Evolutionary conservation across 352 stramenopile genomes (phyloP).

Genomic region (Globisporangium orthogonon): DNA sequence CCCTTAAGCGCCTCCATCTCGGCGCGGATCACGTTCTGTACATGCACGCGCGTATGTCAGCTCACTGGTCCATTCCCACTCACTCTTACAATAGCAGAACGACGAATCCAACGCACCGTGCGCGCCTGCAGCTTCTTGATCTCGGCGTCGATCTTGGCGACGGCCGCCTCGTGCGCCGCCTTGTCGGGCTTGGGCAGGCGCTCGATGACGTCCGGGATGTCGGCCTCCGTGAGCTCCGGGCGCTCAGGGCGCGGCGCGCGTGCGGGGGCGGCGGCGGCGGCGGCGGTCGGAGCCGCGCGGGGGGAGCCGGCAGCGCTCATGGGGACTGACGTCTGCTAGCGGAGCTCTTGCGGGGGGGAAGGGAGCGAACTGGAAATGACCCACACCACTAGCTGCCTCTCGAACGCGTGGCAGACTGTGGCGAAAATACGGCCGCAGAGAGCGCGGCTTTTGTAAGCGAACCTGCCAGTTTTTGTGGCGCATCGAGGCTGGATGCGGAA

Average conservation of each 20-base stretch:
- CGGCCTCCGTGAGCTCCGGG: slow-evolving; percentile 32
- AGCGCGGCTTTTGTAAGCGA: too few relatives aligned
- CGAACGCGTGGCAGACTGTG: not conserved
- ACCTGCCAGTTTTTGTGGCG: too few relatives aligned
- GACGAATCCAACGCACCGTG: slow-evolving; percentile 22
- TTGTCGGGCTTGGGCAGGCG: slow-evolving; percentile 85
- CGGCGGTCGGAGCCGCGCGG: slow-evolving; percentile 7
- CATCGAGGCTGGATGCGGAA: too few relatives aligned
- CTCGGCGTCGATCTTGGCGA: slow-evolving; percentile 78
- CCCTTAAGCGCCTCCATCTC: slow-evolving; percentile 82
- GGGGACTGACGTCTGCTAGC: not conserved
- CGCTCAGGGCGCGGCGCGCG: slow-evolving; percentile 6
- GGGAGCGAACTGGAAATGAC: not conserved
- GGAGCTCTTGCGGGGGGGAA: not conserved
- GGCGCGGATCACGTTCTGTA: slow-evolving; percentile 43
- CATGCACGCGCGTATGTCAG: not conserved
- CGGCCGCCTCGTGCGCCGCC: slow-evolving; percentile 82
- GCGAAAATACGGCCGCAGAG: too few relatives aligned
- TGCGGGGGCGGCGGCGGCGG: slow-evolving; percentile 1
- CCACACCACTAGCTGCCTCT: not conserved
- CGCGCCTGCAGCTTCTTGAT: slow-evolving; percentile 92
- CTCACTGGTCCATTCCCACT: too few relatives aligned
- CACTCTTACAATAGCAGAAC: not conserved
- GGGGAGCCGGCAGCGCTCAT: slow-evolving; percentile 34
- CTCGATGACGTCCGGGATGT: slow-evolving; percentile 76